Base-by-base conservation (phyloP, 31 red algal genomes). In the Porphyra umbilicalis region DNA sequence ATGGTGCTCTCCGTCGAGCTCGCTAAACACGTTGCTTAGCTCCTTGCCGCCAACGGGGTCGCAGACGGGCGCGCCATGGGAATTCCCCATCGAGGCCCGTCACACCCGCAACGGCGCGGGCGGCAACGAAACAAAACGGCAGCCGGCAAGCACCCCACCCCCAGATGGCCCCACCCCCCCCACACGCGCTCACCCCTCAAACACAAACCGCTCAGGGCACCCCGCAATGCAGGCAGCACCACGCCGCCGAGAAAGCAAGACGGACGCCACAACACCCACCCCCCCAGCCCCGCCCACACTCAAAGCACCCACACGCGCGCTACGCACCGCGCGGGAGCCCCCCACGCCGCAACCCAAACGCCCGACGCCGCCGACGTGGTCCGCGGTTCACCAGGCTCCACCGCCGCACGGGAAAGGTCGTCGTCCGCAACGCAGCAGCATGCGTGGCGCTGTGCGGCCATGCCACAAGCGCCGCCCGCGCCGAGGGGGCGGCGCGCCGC, bases 1-100 rank as follows among this genome's bases (percentile, higher is more conserved):
- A n/a, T 86, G 83, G 81, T 79, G 68, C 33, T 87, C 79, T 34
- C 83, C 30, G 75, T 96, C 89, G 57, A 96, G 89, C 82, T 71
- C 44, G 79, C 88, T 74, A 78, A 96, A 96, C 36, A 96, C 81
- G 33, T 79, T 39, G 77, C 44, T 71, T 29, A 71, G 57, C 57
- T 71, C 57, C 57, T 71, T 71, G 57, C 57, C 57, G 20, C 57
- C 57, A n/a, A 71, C 57, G 16, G 57, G 57, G 57, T 71, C 57
- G 20, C 57, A 71, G 25, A 71, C 57, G 57, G 57, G 57, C 0
- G 57, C 57, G 16, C 57, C 57, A 71, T 71, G 57, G 57, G 57
- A 71, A 29, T 71, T 71, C 57, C 57, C 57, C 57, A 71, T 71
- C 57, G 30, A 71, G 30, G 57, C 57, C 57, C 57, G 57, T 71